Evolutionary conservation across 441 rosid genomes (phyloP), one percentile per base, ranked within the genome.

Genomic region (Arabidopsis lyrata): DNA sequence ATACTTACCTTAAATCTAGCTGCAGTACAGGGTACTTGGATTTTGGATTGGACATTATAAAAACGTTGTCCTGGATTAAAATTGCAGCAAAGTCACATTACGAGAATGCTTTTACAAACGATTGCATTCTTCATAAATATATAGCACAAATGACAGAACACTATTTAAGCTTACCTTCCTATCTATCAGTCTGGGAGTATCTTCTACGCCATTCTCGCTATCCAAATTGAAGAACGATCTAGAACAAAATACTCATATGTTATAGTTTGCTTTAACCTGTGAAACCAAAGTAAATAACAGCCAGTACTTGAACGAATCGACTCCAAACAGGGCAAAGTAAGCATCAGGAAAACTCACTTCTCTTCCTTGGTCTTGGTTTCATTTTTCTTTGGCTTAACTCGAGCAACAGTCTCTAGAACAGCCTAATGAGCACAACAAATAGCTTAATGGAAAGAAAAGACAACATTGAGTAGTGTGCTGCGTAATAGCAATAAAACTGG

Each of bases 321-420:
- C 12, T 77, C 60, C 18, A 44, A n/a, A 69, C 0, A 55, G 31
- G 22, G 61, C 35, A 47, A 67, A 56, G 45, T 29, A 54, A 2
- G 62, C 36, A 66, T 55, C 8, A 68, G 39, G 52, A 79, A 38
- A 62, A 87, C 92, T 77, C 84, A 94, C 99, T 87, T 89, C 62
- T 90, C 99, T 66, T 94, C 97, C 83, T 88, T 88, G 77, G 92
- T 87, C 56, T 94, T 88, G 72, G 94, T 90, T 42, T 94, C 99
- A 79, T 94, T 94, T 85, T 91, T 94, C 90, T 94, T 94, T 24
- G 89, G 56, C 82, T 76, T 91, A 38, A 92, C 91, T 70, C 99
- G 90, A 27, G 99, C 97, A 15, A 94, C 97, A 27, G 95, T 94
- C 83, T 94, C 97, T 86, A 94, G 69, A 81, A 90, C 94, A 68